Evolutionary conservation across 2,329 filamentous ascomycete species (phyloP).

Genomic region (Cordyceps farinosa): DNA sequence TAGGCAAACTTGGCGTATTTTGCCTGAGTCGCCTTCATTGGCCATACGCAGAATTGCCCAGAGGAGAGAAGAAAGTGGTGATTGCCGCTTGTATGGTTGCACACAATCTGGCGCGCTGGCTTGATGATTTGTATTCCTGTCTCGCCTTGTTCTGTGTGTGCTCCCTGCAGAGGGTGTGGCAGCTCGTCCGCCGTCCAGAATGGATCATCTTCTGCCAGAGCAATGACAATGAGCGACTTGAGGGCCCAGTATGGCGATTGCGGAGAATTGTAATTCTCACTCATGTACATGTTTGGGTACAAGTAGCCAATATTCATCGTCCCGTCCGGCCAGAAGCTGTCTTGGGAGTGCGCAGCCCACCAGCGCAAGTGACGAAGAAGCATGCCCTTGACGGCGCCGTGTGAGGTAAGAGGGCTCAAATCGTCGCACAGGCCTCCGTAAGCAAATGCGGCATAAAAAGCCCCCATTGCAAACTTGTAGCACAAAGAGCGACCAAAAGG

Average conservation of each 20-base stretch:
- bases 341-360: constrained; percentile 40
- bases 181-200: constrained; percentile 46
- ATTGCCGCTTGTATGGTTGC: constrained; percentile 30
- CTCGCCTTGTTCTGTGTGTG: neutral
- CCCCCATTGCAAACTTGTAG: constrained; percentile 49
- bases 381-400: constrained; percentile 44
- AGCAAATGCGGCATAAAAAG: constrained; percentile 45
- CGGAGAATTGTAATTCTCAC: constrained; percentile 55
- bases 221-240: constrained; percentile 45
- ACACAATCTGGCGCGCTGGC: constrained; percentile 41
- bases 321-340: constrained; percentile 47
- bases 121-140: neutral
- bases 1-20: constrained; percentile 49
- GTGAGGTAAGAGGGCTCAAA: constrained; percentile 34
- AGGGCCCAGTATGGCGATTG: constrained; percentile 54
- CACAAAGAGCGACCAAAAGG: constrained; percentile 50
- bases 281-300: constrained; percentile 50
- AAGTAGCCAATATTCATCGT: constrained; percentile 45
- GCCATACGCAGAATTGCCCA: constrained; percentile 37
- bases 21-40: constrained; percentile 39
- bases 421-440: constrained; percentile 39
- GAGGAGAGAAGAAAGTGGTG: constrained; percentile 44
- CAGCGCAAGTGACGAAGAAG: constrained; percentile 47
- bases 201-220: constrained; percentile 31
- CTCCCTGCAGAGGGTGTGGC: constrained; percentile 22